Percentiles rank a stretch among this genome's conserved stretches.
These are phyloP conservation scores for Pyrenula aspistea DNA, from an alignment of 495 filamentous ascomycete species.

Conservation along the genomic window DNA sequence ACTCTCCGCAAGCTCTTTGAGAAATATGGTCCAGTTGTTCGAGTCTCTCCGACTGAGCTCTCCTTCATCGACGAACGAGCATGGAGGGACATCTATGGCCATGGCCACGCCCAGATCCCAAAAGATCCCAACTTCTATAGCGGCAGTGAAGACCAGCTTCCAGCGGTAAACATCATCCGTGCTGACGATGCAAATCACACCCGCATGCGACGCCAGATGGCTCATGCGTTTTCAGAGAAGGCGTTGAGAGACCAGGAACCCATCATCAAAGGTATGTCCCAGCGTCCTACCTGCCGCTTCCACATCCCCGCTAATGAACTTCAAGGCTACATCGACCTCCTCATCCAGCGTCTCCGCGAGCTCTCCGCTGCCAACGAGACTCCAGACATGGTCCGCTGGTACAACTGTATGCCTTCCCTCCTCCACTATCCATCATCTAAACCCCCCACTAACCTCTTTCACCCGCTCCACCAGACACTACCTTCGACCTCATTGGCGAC, in stretches of 20 bases:
- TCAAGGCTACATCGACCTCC: conserved; percentile 25
- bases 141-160: neutral
- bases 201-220: conserved; percentile 29
- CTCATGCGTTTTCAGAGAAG: conserved; percentile 41
- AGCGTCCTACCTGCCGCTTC: no score
- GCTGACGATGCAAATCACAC: conserved; percentile 27
- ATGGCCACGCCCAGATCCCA: conserved; percentile 6
- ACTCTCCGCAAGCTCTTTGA: conserved; percentile 13
- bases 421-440: no score
- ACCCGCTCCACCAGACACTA: no score
- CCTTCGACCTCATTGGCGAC: conserved; percentile 50
- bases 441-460: no score
- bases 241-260: conserved; percentile 30
- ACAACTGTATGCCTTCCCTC: no score
- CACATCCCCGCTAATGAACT: no score
- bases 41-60: conserved; percentile 42
- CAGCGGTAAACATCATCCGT: conserved; percentile 9
- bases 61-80: conserved; percentile 41
- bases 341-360: conserved; percentile 30
- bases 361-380: conserved; percentile 11
- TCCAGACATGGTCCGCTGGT: conserved; percentile 30
- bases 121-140: neutral
- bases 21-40: conserved; percentile 35
- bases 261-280: conserved; percentile 20
- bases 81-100: conserved; percentile 47